Base-by-base conservation (phyloP, 2,329 filamentous ascomycete genomes). In the Lecanosticta acicola region DNA sequence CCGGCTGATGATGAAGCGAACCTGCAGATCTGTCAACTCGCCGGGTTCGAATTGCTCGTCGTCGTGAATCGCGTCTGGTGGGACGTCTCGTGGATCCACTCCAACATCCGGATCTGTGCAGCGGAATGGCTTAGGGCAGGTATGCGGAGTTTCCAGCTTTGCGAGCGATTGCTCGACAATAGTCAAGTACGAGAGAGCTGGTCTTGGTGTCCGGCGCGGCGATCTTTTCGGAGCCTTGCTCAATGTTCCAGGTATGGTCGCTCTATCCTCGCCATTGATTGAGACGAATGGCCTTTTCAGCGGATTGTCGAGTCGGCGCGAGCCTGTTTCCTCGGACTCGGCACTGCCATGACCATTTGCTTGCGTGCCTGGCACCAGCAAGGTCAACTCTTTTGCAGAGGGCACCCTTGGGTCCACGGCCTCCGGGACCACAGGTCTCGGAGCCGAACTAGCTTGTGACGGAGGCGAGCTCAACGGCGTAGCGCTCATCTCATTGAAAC, bases 1-100 rank as follows among this genome's bases (percentile, higher is more conserved):
- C 13, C 42, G 26, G 13, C 32, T 41, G 33, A 49, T 40, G 20
- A 49, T 43, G 35, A 35, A 49, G 4, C 34, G 38, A 1, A 49
- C 24, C 13, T 49, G 21, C 3, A 26, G 24, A 5, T 37, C 14
- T 4, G 47, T 42, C 11, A 36, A 29, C 19, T 43, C 39, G 10
- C 43, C 39, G 0, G 13, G 19, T 3, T 13, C 16, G 32, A 49
- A 49, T 4, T 21, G 14, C 10, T 33, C 37, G 9, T 32, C 37
- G 36, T 16, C 18, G 32, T 33, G 33, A 13, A 45, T 37, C 1
- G 34, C 16, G 4, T 36, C 3, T 5, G 33, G 7, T 16, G 8
- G 14, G 35, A 16, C 21, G n/a, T 19, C 10, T 14, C 14, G 13
- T 13, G 20, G 34, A 10, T 32, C 7, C 16, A 33, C 16, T 7